Evolutionary conservation across 2,329 filamentous ascomycete species (phyloP).

Genomic region (Neoarthrinium moseri): DNA sequence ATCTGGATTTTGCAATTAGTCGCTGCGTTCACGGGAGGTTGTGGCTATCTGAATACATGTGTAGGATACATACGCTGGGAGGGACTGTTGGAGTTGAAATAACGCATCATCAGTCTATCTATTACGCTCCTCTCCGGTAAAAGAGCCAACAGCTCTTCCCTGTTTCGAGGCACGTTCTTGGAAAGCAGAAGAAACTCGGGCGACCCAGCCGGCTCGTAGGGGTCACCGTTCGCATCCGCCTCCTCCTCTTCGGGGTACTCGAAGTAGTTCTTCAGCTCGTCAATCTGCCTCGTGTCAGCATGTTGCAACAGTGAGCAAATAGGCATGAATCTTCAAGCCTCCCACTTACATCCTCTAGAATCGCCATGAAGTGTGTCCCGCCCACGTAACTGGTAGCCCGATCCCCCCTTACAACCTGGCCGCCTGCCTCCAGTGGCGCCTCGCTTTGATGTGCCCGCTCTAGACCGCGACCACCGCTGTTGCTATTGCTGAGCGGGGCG

Average conservation of each 20-base stretch:
- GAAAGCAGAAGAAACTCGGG: constrained; percentile 44
- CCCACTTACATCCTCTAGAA: constrained; percentile 56
- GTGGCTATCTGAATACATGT: too few species aligned
- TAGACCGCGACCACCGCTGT: too few species aligned
- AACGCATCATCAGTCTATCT: constrained; percentile 50
- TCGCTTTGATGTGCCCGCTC: too few species aligned
- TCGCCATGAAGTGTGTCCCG: constrained; percentile 60
- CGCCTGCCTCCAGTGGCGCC: constrained; percentile 25
- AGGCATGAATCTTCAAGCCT: neutral
- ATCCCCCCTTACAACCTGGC: constrained; percentile 42
- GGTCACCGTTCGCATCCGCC: constrained; percentile 23
- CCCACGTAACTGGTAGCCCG: constrained; percentile 52
- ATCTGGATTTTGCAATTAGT: constrained; percentile 41
- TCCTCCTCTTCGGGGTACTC: constrained; percentile 42
- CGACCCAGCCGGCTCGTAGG: constrained; percentile 31
- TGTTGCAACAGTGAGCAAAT: neutral
- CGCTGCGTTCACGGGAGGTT: too few species aligned
- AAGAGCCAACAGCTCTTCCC: constrained; percentile 44
- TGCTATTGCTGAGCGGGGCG: constrained; percentile 1
- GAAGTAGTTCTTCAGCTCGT: constrained; percentile 59
- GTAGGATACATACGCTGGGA: constrained; percentile 42
- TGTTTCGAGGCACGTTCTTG: constrained; percentile 35
- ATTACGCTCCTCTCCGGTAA: constrained; percentile 45
- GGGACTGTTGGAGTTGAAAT: constrained; percentile 53
- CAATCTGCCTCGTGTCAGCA: constrained; percentile 41